Evolutionary conservation across 345 rosid genomes (phyloP).

Genomic region (Populus davidiana): DNA sequence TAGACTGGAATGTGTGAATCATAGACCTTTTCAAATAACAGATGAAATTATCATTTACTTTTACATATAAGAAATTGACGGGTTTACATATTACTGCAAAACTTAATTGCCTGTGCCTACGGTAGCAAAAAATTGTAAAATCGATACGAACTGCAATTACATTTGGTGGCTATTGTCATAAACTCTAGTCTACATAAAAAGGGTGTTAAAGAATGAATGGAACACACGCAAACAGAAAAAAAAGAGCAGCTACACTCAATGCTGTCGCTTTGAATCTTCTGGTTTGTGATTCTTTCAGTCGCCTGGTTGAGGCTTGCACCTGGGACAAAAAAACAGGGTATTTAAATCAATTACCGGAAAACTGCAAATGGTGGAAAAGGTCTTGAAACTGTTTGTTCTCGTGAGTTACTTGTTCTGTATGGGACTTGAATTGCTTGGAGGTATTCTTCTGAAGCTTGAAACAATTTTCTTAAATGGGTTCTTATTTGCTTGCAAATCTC

Average conservation of each 20-base stretch:
- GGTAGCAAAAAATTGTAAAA: conserved; percentile 8
- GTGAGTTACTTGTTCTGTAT: conserved; percentile 48
- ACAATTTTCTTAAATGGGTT: conserved; percentile 32
- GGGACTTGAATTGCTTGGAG: conserved; percentile 68
- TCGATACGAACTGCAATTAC: conserved; percentile 11
- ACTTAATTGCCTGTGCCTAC: neutral
- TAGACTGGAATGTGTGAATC: neutral
- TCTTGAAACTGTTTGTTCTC: conserved; percentile 11
- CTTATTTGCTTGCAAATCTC: conserved; percentile 18
- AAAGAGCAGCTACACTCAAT: neutral
- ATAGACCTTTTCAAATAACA: neutral
- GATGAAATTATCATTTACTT: neutral
- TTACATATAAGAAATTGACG: conserved; percentile 1
- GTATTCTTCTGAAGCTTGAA: conserved; percentile 61
- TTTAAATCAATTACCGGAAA: conserved; percentile 14
- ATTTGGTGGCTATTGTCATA: conserved; percentile 2
- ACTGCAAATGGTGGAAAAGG: conserved; percentile 6
- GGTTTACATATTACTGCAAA: neutral
- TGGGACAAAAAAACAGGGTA: conserved; percentile 23
- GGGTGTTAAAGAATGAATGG: neutral
- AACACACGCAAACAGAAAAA: neutral
- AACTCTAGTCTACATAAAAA: conserved; percentile 7
- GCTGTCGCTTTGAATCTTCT: conserved; percentile 19
- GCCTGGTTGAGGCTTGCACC: conserved; percentile 29
- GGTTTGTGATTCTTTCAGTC: conserved; percentile 21